These are phyloP conservation scores for Escovopsis sp. DNA, from an alignment of 2,329 filamentous ascomycete species.

Conservation along the genomic window DNA sequence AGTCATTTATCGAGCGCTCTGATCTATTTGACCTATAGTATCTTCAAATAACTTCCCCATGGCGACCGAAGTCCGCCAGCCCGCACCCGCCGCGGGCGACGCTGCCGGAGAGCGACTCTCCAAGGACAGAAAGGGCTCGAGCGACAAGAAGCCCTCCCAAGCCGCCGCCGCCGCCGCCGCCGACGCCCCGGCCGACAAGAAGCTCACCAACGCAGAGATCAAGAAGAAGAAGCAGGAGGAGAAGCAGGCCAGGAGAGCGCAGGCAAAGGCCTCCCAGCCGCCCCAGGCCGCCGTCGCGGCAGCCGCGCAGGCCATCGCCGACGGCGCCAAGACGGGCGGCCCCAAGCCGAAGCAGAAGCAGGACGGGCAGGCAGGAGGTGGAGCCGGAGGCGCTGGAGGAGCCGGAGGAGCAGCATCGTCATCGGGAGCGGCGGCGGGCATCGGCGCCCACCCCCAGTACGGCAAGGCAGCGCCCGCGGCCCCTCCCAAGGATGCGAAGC, in stretches of 20 bases:
- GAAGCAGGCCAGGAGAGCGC: conserved; percentile 72
- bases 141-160: conserved; percentile 3
- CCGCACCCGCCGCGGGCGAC: conserved; percentile 13
- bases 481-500: conserved; percentile 36
- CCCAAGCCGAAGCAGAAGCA: conserved; percentile 33
- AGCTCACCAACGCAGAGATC: conserved; percentile 60
- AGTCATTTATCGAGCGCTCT: not conserved
- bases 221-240: conserved; percentile 87
- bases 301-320: conserved; percentile 21
- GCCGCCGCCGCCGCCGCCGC: conserved; percentile 3
- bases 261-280: conserved; percentile 43
- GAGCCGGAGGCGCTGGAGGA: conserved; percentile 7
- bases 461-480: conserved; percentile 20
- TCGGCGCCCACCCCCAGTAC: conserved; percentile 11
- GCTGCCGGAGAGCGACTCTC: conserved; percentile 7
- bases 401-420: too few relatives aligned
- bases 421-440: too few relatives aligned
- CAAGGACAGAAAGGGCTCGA: conserved; percentile 4
- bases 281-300: conserved; percentile 24
- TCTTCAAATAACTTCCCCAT: conserved; percentile 8
- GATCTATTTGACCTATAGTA: too few relatives aligned
- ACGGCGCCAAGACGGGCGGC: conserved; percentile 27
- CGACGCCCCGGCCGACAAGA: conserved; percentile 26
- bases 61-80: conserved; percentile 18
- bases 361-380: conserved; percentile 20